Percentiles rank a stretch among this genome's conserved stretches.
phyloP scores from a whole-genome alignment of 1,139 yeast genomes.

The Debaryomyces coudertii region DNA sequence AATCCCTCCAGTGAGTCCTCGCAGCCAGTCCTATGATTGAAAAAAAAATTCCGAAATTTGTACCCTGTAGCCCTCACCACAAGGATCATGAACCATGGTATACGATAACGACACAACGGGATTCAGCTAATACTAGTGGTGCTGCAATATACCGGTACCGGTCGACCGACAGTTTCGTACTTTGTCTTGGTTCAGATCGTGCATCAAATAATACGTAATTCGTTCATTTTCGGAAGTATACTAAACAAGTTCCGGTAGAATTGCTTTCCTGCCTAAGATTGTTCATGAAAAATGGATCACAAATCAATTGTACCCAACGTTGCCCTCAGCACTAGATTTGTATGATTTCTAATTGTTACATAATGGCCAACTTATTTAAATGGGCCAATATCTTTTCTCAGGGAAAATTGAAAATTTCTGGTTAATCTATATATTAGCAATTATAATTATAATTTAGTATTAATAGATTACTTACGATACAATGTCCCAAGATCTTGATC shows the following conservation, averaged over 20 bases:
- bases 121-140: neutral
- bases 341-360: constrained; percentile 9
- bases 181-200: neutral
- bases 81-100: neutral
- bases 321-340: constrained; percentile 4
- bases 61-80: neutral
- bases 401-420: constrained; percentile 3
- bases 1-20: neutral
- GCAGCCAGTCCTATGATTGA: neutral
- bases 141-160: constrained; percentile 7
- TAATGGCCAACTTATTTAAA: constrained; percentile 6
- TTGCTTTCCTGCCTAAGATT: constrained; percentile 2
- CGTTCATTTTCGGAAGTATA: constrained; percentile 1
- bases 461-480: constrained; percentile 10
- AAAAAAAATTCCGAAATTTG: neutral
- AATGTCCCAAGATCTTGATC: constrained; percentile 56
- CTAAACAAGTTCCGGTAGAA: constrained; percentile 1
- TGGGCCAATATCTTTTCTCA: constrained; percentile 1
- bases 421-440: constrained; percentile 1
- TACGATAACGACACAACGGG: neutral
- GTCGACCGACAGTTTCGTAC: constrained; percentile 3
- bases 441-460: constrained; percentile 2
- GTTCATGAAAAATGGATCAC: constrained; percentile 2
- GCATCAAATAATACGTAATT: neutral
- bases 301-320: constrained; percentile 3